A percentile compares a stretch with the other conserved stretches of the same genome.
Conservation (phyloP, 768 basidiomycete genomes). For the Tulasnella calospora region DNA sequence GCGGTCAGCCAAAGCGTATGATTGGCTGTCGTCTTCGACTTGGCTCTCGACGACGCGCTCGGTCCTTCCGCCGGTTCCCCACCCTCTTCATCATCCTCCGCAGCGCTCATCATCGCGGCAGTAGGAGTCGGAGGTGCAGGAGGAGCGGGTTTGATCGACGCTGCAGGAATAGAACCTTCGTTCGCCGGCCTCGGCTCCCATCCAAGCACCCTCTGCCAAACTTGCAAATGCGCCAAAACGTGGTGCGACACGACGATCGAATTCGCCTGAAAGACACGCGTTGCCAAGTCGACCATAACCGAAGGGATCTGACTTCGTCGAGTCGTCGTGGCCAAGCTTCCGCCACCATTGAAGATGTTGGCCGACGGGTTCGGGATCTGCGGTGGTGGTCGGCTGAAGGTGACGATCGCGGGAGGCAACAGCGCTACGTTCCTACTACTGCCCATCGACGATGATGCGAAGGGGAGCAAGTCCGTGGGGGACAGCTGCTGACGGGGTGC, state of each 20-base stretch:
- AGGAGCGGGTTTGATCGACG: background rate
- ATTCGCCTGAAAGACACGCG: slow-evolving; percentile 9
- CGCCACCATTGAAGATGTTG: background rate
- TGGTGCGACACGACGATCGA: background rate
- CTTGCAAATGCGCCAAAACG: background rate
- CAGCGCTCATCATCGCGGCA: too few species aligned
- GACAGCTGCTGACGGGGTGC: background rate
- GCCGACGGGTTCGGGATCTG: background rate
- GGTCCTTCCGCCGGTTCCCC: too few species aligned
- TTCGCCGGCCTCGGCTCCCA: slow-evolving; percentile 3
- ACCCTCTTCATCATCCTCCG: too few species aligned
- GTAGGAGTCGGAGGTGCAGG: too few species aligned
- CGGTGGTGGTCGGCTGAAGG: background rate
- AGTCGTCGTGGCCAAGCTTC: background rate
- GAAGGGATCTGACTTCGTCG: background rate
- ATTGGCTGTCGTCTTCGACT: background rate
- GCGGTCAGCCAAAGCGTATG: background rate
- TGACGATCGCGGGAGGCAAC: background rate
- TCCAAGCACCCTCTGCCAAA: slow-evolving; percentile 3
- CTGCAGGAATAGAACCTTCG: background rate
- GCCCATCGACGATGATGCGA: background rate
- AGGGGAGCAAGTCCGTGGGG: background rate
- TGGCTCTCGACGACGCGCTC: background rate
- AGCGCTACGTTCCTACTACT: background rate
- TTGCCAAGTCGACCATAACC: slow-evolving; percentile 12